Evolutionary conservation across 78 protist genomes (phyloP).

Genomic region (Guillardia theta): DNA sequence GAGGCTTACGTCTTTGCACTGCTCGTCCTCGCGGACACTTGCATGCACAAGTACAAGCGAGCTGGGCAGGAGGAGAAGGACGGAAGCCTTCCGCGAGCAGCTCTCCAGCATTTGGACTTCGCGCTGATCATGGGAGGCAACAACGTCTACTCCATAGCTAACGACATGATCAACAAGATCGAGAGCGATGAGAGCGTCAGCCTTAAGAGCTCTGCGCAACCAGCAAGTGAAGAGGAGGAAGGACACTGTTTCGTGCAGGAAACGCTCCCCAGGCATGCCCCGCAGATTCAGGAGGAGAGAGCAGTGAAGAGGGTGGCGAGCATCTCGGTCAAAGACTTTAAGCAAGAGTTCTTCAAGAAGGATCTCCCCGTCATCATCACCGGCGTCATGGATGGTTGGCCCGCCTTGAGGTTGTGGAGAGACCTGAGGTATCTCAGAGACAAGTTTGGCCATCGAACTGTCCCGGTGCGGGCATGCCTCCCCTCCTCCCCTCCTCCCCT

Average conservation of each 20-base stretch:
- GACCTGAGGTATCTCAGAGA: conserved; percentile 55
- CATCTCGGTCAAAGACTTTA: not conserved
- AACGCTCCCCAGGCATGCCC: not conserved
- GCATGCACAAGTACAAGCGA: no score
- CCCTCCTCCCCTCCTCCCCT: conserved; percentile 29
- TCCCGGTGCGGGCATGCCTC: conserved; percentile 56
- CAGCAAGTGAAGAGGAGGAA: no score
- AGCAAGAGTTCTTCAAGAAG: not conserved
- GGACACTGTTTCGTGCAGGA: no score
- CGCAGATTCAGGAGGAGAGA: not conserved
- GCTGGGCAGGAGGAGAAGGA: no score
- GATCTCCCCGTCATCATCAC: not conserved
- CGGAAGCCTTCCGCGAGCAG: no score
- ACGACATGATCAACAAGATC: not conserved
- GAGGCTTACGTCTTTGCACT: not conserved
- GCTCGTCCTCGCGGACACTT: not conserved
- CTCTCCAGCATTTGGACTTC: not conserved
- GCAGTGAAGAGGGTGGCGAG: not conserved
- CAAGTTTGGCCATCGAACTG: conserved; percentile 59
- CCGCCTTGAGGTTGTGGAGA: conserved; percentile 50
- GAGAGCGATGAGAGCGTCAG: no score
- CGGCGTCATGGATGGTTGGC: conserved; percentile 51
- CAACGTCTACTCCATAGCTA: not conserved
- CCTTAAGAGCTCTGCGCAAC: no score
- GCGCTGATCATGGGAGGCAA: conserved; percentile 21